Percentiles rank a stretch among this genome's conserved stretches.
phyloP scores from a whole-genome alignment of 148 eudicot species.

The Chenopodium quinoa region DNA sequence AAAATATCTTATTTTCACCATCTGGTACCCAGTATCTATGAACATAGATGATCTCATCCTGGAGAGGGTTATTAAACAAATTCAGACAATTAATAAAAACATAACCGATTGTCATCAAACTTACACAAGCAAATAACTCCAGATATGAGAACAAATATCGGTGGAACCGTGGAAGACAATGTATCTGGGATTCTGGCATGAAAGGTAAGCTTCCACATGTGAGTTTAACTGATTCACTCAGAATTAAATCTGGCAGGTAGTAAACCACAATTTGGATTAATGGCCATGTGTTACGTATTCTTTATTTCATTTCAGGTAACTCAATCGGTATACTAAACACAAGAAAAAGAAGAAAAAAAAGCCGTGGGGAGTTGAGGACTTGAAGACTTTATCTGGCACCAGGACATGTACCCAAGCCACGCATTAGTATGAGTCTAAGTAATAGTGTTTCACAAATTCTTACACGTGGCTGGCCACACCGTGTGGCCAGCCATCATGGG shows the following conservation, averaged over 20 bases:
- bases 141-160: background rate
- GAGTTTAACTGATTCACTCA: background rate
- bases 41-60: conserved; percentile 78
- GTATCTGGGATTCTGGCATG: background rate
- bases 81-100: background rate
- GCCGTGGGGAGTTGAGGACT: no score
- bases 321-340: background rate
- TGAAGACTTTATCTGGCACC: background rate
- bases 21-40: conserved; percentile 50
- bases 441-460: background rate
- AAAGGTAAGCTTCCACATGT: background rate
- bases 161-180: background rate
- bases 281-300: no score
- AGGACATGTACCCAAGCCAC: background rate
- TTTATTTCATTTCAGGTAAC: background rate
- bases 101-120: conserved; percentile 10
- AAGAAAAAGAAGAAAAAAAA: no score
- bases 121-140: background rate
- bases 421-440: background rate
- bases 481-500: no score
- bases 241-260: background rate
- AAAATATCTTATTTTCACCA: conserved; percentile 50
- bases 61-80: conserved; percentile 23
- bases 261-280: background rate
- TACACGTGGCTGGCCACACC: no score